phyloP scores from a whole-genome alignment of 2,329 filamentous ascomycete genomes.

The Colletotrichum nymphaeae region DNA sequence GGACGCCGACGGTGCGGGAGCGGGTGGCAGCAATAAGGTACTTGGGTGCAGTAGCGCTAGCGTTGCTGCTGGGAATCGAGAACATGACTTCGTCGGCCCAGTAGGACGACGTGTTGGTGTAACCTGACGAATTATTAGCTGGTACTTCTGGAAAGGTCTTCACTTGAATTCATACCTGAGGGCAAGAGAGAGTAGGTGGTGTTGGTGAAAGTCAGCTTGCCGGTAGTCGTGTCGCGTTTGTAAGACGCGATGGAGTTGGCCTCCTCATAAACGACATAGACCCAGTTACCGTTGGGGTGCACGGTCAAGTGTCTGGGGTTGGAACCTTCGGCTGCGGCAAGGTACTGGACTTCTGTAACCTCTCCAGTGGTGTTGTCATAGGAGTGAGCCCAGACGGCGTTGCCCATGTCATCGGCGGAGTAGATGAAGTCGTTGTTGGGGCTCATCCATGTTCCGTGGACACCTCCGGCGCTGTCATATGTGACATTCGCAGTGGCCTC shows the following conservation, averaged over 20 bases:
- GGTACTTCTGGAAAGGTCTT: too few species aligned
- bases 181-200: slow-evolving; percentile 35
- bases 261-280: slow-evolving; percentile 44
- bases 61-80: slow-evolving; percentile 17
- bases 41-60: slow-evolving; percentile 5
- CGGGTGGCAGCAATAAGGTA: slow-evolving; percentile 24
- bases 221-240: slow-evolving; percentile 35
- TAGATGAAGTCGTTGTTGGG: slow-evolving; percentile 42
- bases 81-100: slow-evolving; percentile 26
- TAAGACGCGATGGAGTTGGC: slow-evolving; percentile 41
- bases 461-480: slow-evolving; percentile 38
- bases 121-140: background rate
- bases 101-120: slow-evolving; percentile 23
- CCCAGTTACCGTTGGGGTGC: slow-evolving; percentile 42
- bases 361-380: slow-evolving; percentile 38
- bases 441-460: slow-evolving; percentile 41
- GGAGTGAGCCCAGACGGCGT: slow-evolving; percentile 44
- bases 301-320: slow-evolving; percentile 43
- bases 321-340: slow-evolving; percentile 35
- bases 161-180: background rate
- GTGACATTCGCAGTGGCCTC: slow-evolving; percentile 35
- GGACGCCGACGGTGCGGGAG: slow-evolving; percentile 32
- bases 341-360: slow-evolving; percentile 37
- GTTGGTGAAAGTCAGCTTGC: slow-evolving; percentile 19
- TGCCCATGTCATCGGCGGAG: slow-evolving; percentile 45